Evolutionary conservation across 192 early-diverging fungal genomes (phyloP).

Genomic region (Allomyces javanicus): DNA sequence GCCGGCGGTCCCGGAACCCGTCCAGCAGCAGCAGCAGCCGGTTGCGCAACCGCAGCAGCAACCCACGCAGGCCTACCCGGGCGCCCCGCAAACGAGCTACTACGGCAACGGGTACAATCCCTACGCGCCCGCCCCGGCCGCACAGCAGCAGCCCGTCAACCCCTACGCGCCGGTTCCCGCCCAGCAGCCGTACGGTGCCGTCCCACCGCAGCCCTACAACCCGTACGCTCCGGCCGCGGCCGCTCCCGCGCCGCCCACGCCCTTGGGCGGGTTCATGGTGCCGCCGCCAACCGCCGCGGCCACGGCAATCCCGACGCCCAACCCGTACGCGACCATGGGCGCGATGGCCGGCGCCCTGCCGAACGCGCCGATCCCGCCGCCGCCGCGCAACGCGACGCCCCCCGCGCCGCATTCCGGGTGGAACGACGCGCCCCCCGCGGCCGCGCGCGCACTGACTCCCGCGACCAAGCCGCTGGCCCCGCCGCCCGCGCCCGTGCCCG

Average conservation of each 20-base stretch:
- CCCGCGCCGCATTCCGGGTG: too few relatives aligned
- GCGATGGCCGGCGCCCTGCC: too few relatives aligned
- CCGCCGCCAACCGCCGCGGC: too few relatives aligned
- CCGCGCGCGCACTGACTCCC: too few relatives aligned
- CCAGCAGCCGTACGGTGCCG: slow-evolving; percentile 6
- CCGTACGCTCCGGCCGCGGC: slow-evolving; percentile 1
- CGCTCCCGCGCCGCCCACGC: not conserved
- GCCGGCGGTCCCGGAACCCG: slow-evolving; percentile 1
- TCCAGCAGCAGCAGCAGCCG: not conserved
- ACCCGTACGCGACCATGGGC: too few relatives aligned
- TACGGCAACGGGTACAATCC: slow-evolving; percentile 4
- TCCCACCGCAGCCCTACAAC: slow-evolving; percentile 10
- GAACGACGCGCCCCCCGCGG: too few relatives aligned
- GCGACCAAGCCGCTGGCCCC: too few relatives aligned
- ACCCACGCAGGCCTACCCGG: slow-evolving; percentile 4
- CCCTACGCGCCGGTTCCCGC: slow-evolving; percentile 8
- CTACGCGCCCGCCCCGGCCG: slow-evolving; percentile 5
- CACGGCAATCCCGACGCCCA: too few relatives aligned
- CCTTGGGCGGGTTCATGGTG: not conserved
- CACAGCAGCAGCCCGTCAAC: slow-evolving; percentile 12
- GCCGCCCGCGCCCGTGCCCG: too few relatives aligned
- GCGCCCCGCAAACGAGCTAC: not conserved
- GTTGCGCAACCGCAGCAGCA: slow-evolving; percentile 10
- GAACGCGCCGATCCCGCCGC: too few relatives aligned
- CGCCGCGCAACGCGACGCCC: too few relatives aligned